Conservation (phyloP, 768 basidiomycete species). For the Chlorophyllum brunneum region DNA sequence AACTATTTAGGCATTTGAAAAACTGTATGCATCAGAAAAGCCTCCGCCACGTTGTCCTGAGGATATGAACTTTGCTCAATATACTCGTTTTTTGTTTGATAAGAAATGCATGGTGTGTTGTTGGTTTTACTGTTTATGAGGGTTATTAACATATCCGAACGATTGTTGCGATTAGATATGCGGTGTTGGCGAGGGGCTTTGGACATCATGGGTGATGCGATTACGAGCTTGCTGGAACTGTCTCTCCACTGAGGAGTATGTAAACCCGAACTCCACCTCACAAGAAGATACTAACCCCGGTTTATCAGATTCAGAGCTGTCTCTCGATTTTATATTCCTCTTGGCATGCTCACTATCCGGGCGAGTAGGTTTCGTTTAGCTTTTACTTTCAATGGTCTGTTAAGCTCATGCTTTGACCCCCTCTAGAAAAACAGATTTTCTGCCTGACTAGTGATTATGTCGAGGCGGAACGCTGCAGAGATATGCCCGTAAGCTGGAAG, state of each 20-base stretch:
- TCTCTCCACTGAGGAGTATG: background rate
- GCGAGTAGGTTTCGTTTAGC: background rate
- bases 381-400: background rate
- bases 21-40: background rate
- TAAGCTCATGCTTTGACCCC: no score
- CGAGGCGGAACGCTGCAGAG: background rate
- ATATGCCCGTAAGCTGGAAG: background rate
- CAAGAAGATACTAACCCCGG: no score
- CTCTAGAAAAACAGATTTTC: background rate
- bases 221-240: background rate
- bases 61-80: constrained; percentile 2
- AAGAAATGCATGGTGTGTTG: constrained; percentile 2
- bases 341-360: background rate
- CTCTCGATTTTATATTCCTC: no score
- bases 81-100: background rate
- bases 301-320: background rate
- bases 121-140: background rate
- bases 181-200: background rate
- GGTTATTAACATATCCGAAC: background rate
- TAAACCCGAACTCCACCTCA: background rate
- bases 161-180: background rate
- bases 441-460: background rate
- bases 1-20: background rate
- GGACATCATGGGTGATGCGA: background rate
- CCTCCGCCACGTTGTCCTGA: constrained; percentile 1